A percentile compares a stretch with the other conserved stretches of the same genome.
Conservation (phyloP, 495 filamentous ascomycete genomes). For the Diplogelasinospora grovesii region DNA sequence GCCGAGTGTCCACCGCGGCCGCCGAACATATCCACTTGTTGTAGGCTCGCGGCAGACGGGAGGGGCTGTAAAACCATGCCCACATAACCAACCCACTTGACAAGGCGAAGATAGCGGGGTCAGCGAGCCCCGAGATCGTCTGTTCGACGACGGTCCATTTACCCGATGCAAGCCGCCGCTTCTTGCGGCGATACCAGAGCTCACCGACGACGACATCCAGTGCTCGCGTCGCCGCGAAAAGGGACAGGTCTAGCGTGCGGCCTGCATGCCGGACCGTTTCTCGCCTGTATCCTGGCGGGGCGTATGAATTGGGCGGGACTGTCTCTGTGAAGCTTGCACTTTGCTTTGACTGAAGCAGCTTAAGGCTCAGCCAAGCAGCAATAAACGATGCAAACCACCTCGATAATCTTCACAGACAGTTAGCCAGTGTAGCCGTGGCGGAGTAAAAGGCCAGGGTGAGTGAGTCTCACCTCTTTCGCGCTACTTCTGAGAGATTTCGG, state of each 20-base stretch:
- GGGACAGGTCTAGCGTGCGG: slow-evolving; percentile 77
- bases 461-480: slow-evolving; percentile 27
- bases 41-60: slow-evolving; percentile 65
- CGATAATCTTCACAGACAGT: slow-evolving; percentile 28
- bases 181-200: slow-evolving; percentile 51
- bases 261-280: slow-evolving; percentile 51
- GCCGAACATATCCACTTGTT: slow-evolving; percentile 79
- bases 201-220: slow-evolving; percentile 63
- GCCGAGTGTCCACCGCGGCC: slow-evolving; percentile 70
- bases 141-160: slow-evolving; percentile 48
- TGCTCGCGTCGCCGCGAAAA: slow-evolving; percentile 72
- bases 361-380: slow-evolving; percentile 44
- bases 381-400: slow-evolving; percentile 45
- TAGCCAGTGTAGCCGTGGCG: not conserved
- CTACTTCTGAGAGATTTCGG: slow-evolving; percentile 18
- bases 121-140: slow-evolving; percentile 47
- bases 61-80: slow-evolving; percentile 76
- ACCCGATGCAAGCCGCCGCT: slow-evolving; percentile 27
- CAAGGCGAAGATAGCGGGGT: slow-evolving; percentile 67
- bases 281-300: slow-evolving; percentile 8
- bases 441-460: not conserved
- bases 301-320: slow-evolving; percentile 13
- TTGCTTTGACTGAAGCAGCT: slow-evolving; percentile 40
- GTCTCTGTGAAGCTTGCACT: slow-evolving; percentile 35
- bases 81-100: slow-evolving; percentile 84